Evolutionary conservation across 768 basidiomycete species (phyloP).

Genomic region (Xerocomellus amylosporus): DNA sequence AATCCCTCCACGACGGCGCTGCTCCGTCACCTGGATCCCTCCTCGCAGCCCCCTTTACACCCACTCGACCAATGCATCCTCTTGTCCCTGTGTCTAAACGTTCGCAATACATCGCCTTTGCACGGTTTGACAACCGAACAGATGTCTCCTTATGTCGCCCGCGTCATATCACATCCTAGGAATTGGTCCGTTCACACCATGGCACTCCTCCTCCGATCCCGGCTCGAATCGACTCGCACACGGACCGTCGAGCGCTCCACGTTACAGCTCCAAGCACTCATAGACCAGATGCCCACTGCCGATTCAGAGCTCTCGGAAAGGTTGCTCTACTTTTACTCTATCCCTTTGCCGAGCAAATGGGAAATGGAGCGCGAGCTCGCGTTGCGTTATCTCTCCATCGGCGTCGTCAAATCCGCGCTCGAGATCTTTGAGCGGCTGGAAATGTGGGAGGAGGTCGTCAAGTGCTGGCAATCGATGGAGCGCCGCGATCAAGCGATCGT

Average conservation of each 20-base stretch:
- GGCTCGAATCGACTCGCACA: conserved; percentile 83
- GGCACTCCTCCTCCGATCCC: conserved; percentile 89
- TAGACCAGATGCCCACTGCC: conserved; percentile 93
- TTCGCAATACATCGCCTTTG: conserved; percentile 82
- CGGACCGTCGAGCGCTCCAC: conserved; percentile 92
- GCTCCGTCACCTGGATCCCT: conserved; percentile 75
- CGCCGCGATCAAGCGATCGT: conserved; percentile 70
- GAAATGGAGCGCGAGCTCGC: conserved; percentile 92
- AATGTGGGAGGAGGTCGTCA: conserved; percentile 98
- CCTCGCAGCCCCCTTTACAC: conserved; percentile 80
- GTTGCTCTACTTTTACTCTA: conserved; percentile 72
- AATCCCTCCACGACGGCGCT: conserved; percentile 45
- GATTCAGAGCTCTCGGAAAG: conserved; percentile 75
- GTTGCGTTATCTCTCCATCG: conserved; percentile 74
- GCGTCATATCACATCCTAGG: conserved; percentile 82
- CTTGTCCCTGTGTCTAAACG: conserved; percentile 84
- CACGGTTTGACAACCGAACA: conserved; percentile 92
- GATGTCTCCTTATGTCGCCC: conserved; percentile 87
- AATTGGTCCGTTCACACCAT: conserved; percentile 99
- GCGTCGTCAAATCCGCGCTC: conserved; percentile 85
- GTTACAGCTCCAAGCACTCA: conserved; percentile 89
- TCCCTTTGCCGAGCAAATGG: conserved; percentile 89
- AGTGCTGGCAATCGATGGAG: conserved; percentile 83
- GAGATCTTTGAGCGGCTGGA: conserved; percentile 93
- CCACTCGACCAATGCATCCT: conserved; percentile 94